A percentile compares a stretch with the other conserved stretches of the same genome.
phyloP scores from a whole-genome alignment of 805 yeast genomes.

The Saccharomycopsis fibuligera region DNA sequence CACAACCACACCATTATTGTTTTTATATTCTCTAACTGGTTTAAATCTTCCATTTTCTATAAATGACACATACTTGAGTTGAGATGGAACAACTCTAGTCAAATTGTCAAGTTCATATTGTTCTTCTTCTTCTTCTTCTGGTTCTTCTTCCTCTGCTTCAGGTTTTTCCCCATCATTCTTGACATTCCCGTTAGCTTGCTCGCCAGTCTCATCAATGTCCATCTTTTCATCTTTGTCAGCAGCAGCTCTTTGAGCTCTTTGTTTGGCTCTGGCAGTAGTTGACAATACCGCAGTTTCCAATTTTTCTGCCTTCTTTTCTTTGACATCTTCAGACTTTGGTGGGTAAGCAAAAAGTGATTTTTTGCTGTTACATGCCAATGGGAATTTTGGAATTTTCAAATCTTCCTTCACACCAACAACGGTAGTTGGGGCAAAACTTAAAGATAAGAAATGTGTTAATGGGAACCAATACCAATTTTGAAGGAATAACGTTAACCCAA shows the following conservation, averaged over 20 bases:
- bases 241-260: slow-evolving; percentile 69
- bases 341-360: slow-evolving; percentile 83
- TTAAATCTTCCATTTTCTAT: slow-evolving; percentile 65
- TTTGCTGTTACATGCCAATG: slow-evolving; percentile 73
- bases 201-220: slow-evolving; percentile 34
- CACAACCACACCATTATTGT: slow-evolving; percentile 59
- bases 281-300: slow-evolving; percentile 90
- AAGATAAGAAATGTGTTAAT: slow-evolving; percentile 81
- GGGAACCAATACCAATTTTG: slow-evolving; percentile 99
- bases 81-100: slow-evolving; percentile 86
- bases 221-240: slow-evolving; percentile 47
- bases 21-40: slow-evolving; percentile 73
- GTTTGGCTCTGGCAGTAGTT: slow-evolving; percentile 90
- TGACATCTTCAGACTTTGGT: slow-evolving; percentile 73
- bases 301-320: slow-evolving; percentile 80
- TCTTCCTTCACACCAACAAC: slow-evolving; percentile 82
- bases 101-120: slow-evolving; percentile 71
- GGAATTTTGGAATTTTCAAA: slow-evolving; percentile 79
- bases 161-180: too few species aligned
- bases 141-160: too few species aligned
- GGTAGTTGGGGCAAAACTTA: slow-evolving; percentile 90
- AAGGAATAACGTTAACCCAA: slow-evolving; percentile 81
- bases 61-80: slow-evolving; percentile 77
- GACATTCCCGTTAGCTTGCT: slow-evolving; percentile 23
- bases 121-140: slow-evolving; percentile 33